These are phyloP conservation scores for Suillus subluteus DNA, from an alignment of 768 basidiomycete genomes.

Conservation along the genomic window DNA sequence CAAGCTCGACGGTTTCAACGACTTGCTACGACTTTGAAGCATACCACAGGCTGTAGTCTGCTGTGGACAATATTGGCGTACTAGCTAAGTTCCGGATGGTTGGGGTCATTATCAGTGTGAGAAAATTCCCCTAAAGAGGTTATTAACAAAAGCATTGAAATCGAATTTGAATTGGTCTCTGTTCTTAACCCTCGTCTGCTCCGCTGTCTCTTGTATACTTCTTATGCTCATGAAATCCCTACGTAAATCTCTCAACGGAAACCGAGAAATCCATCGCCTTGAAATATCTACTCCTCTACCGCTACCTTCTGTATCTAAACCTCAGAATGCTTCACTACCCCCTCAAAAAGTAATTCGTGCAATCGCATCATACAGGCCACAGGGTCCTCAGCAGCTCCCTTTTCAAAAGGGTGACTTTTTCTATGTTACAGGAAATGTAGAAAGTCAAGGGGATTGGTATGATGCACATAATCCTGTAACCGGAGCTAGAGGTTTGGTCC, in stretches of 20 bases:
- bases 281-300: slow-evolving; percentile 75
- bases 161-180: slow-evolving; percentile 19
- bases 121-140: slow-evolving; percentile 3
- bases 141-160: slow-evolving; percentile 1
- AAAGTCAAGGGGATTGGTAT: slow-evolving; percentile 69
- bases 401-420: slow-evolving; percentile 98
- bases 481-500: slow-evolving; percentile 90
- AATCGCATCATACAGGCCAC: slow-evolving; percentile 62
- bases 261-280: slow-evolving; percentile 59
- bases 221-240: slow-evolving; percentile 72
- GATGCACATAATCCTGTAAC: slow-evolving; percentile 94
- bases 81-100: background rate
- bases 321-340: slow-evolving; percentile 70
- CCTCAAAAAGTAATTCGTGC: slow-evolving; percentile 97
- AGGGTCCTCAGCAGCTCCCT: slow-evolving; percentile 82
- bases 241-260: slow-evolving; percentile 76
- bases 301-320: slow-evolving; percentile 69
- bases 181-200: slow-evolving; percentile 22
- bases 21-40: background rate
- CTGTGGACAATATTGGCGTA: background rate
- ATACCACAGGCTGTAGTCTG: background rate
- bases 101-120: background rate
- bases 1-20: background rate
- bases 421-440: slow-evolving; percentile 84
- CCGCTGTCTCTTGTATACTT: slow-evolving; percentile 7